Evolutionary conservation across 2,329 filamentous ascomycete species (phyloP), one percentile per base, ranked within the genome.

Genomic region (Apiospora pterosperma): DNA sequence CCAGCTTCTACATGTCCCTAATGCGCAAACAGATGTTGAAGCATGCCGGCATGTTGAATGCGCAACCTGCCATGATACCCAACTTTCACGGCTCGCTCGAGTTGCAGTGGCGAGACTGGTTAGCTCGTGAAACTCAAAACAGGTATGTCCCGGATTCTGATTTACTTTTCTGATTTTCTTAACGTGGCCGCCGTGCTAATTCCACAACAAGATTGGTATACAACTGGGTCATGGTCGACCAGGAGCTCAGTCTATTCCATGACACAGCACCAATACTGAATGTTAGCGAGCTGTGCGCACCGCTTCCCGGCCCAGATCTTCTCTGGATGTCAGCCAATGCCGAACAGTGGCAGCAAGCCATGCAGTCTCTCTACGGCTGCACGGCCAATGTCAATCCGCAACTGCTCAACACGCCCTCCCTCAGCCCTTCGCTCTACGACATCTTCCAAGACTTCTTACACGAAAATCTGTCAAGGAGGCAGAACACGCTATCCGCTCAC

Each of bases 141-240:
- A 81, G 58, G 58, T 60, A 39, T 38, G 58, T 11, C 34, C 23
- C 48, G n/a, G 12, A 48, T 19, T 21, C 16, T 19, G 8, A 34
- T 19, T 21, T 34, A n/a, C n/a, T n/a, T 87, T 84, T 87, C 78
- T 76, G 82, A 75, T 64, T 62, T 19, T 68, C 62, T 62, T 69
- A 65, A 61, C 23, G 61, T 44, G 52, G 28, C 36, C 63, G 48
- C 59, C 12, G 36, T 36, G 62, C 64, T 63, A 65, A 62, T 38
- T 36, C 61, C 44, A 4, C 28, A 21, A 4, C 65, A 70, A 90
- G 89, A 69, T 79, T 92, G 36, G 85, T 90, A n/a, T 91, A 92
- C 76, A 90, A 89, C 63, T 92, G 89, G 87, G 86, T 90, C 23
- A 90, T 91, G 85, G 83, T 90, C 28, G 90, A 92, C 72, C 89